Evolutionary conservation across 2,329 filamentous ascomycete species (phyloP), one percentile per base, ranked within the genome.

Genomic region (Cladosporium sp.): DNA sequence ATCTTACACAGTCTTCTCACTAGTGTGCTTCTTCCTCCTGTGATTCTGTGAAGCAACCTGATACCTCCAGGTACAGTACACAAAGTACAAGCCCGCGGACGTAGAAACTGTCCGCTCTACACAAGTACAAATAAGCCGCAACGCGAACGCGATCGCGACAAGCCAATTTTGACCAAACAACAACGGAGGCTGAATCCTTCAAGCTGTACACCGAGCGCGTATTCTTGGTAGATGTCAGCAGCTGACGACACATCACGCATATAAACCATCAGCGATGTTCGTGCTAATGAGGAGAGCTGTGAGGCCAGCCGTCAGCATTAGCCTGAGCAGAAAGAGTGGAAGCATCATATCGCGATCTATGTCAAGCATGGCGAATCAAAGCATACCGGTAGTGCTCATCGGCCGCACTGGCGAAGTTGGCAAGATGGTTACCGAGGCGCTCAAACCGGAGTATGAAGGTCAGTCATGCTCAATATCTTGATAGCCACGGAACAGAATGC

Each of bases 361-460:
- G 15, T 10, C 26, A 10, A 52, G 28, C 41, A 61, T 61, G 59
- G 30, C 44, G 4, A 36, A 36, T 8, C 41, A 61, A 6, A 28
- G 41, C 2, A 61, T 26, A 8, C 59, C 59, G 15, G 14, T 61
- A 3, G 44, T 61, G 24, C 28, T 61, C 18, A 24, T 61, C 30
- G 59, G 59, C 41, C 44, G 47, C 18, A 51, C 59, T 8, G 21
- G 28, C 10, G 41, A 51, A 10, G 44, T 61, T 10, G 59, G 59
- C n/a, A 26, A 12, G 3, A 14, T 21, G 15, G 30, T 61, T 14
- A 36, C 30, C 4, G 59, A 61, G n/a, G 59, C 59, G 2, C 5
- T 61, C 18, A 38, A 61, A 2, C 59, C 59, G 4, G 59, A 61
- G 12, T 51, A 51, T 26, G 59, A 61, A 61, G 59, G 59, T 61